Evolutionary conservation across 1,284 basidiomycete species (phyloP).

Genomic region (Meira nashicola): DNA sequence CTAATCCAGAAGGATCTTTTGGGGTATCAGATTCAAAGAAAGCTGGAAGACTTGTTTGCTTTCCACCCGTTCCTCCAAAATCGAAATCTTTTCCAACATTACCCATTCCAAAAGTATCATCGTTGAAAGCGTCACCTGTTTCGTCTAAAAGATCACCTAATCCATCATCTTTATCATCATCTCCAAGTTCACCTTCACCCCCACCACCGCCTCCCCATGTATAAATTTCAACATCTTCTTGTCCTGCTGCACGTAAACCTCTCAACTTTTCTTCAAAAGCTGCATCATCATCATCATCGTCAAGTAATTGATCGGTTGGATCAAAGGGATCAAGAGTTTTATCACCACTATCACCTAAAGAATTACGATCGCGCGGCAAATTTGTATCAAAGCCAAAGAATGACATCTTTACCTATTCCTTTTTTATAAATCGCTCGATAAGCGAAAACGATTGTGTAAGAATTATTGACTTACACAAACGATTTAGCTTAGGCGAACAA

Average conservation of each 20-base stretch:
- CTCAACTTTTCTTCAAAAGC: constrained; percentile 51
- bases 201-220: constrained; percentile 67
- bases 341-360: background rate
- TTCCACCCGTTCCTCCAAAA: constrained; percentile 59
- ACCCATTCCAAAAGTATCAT: constrained; percentile 80
- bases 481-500: too few relatives aligned
- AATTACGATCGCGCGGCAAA: constrained; percentile 30
- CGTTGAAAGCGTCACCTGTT: constrained; percentile 53
- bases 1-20: too few relatives aligned
- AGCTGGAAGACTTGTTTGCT: background rate
- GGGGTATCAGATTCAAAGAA: too few relatives aligned
- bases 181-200: constrained; percentile 82
- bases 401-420: constrained; percentile 30
- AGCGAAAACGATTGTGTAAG: too few relatives aligned
- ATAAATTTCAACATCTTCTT: constrained; percentile 73
- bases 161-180: constrained; percentile 77
- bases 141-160: constrained; percentile 75
- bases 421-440: too few relatives aligned
- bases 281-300: constrained; percentile 32
- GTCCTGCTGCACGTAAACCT: constrained; percentile 58
- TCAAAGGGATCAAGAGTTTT: constrained; percentile 1
- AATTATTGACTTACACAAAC: too few relatives aligned
- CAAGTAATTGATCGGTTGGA: constrained; percentile 13
- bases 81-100: constrained; percentile 75
- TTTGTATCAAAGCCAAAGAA: constrained; percentile 52